Evolutionary conservation across 805 yeast species (phyloP), one percentile per base, ranked within the genome.

Genomic region (Lipomyces anomalus): DNA sequence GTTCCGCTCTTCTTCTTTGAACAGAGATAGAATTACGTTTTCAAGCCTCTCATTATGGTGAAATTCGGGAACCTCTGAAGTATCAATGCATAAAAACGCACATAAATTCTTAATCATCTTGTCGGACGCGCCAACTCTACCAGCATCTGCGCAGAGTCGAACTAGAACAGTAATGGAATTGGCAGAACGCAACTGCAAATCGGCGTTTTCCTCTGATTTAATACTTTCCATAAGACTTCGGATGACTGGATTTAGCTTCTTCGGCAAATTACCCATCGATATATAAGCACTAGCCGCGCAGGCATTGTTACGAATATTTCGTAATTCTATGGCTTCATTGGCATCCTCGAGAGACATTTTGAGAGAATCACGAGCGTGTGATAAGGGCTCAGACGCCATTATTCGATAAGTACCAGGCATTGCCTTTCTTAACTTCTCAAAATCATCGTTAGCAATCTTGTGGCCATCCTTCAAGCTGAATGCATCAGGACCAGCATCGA

Each of bases 51-150:
- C 74, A 56, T 84, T 84, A 37, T 83, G 80, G 13, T 72, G 70
- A 60, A 86, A 92, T 58, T 87, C 97, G 2, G 98, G 98, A 26
- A 90, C 96, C 61, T 89, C 97, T 2, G 92, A 78, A 0, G 96
- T 87, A 61, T 90, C 98, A 26, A 89, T 96, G 67, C 98, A 92
- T 42, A 92, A 61, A 61, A 90, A 90, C 0, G 90, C 95, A 67
- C 95, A 85, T 45, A 94, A 67, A 60, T 92, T 92, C 62, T 86
- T 90, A 36, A 86, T 78, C 53, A 94, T 83, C 61, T 92, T 92
- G 56, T 86, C 94, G 2, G 90, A 79, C 1, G 90, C 92, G 30
- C 79, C 80, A n/a, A 61, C 62, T 59, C 88, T 87, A 6, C 76
- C 78, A 3, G 66, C 66, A 1, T 61, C 61, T 29, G 78, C 70